Percentiles rank a stretch among this genome's conserved stretches.
phyloP scores from a whole-genome alignment of 768 basidiomycete genomes.

The Suillus fuscotomentosus region DNA sequence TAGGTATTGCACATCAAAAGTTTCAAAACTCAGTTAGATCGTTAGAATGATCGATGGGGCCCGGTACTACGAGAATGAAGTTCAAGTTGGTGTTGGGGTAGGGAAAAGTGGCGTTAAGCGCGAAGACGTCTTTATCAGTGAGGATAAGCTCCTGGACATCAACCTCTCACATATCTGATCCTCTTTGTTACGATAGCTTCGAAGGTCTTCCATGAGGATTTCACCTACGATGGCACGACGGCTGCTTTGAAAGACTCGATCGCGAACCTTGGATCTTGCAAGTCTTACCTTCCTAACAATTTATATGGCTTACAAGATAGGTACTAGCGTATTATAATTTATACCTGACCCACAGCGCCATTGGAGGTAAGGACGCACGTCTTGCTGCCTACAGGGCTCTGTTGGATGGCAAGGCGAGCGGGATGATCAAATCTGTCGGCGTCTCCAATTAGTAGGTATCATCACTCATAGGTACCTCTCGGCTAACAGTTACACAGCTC shows the following conservation, averaged over 20 bases:
- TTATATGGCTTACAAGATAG: background rate
- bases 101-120: slow-evolving; percentile 49
- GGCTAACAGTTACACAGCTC: slow-evolving; percentile 37
- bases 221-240: slow-evolving; percentile 47
- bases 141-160: background rate
- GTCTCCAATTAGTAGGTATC: slow-evolving; percentile 73
- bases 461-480: background rate
- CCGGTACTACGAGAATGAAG: slow-evolving; percentile 59
- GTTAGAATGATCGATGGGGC: slow-evolving; percentile 53
- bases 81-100: slow-evolving; percentile 50
- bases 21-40: slow-evolving; percentile 3
- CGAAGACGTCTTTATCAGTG: slow-evolving; percentile 62
- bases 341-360: slow-evolving; percentile 69
- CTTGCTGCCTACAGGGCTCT: slow-evolving; percentile 68
- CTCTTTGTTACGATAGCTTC: background rate
- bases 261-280: slow-evolving; percentile 48
- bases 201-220: slow-evolving; percentile 6
- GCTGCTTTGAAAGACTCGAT: slow-evolving; percentile 57
- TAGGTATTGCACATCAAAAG: background rate
- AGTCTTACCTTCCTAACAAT: slow-evolving; percentile 12
- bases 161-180: background rate
- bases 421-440: slow-evolving; percentile 62
- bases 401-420: slow-evolving; percentile 49
- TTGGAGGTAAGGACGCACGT: slow-evolving; percentile 53
- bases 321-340: slow-evolving; percentile 56